These are phyloP conservation scores for Tolypocladium tropicale DNA, from an alignment of 2,329 filamentous ascomycete genomes.

Conservation along the genomic window DNA sequence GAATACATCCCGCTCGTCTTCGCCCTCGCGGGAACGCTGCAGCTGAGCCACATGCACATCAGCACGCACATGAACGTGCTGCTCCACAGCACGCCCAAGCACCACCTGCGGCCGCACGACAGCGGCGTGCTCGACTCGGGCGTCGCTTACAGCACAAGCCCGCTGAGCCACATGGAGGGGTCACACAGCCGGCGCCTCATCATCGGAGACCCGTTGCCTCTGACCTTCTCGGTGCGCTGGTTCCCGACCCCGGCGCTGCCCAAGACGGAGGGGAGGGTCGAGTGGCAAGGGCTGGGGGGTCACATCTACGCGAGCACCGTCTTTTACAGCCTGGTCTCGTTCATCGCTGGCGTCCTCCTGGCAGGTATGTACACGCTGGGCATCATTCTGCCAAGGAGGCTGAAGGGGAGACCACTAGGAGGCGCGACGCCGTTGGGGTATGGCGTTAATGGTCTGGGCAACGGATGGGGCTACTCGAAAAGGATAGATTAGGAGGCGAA, in stretches of 20 bases:
- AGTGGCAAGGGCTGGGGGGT: constrained; percentile 55
- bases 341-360: constrained; percentile 42
- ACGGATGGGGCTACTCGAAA: constrained; percentile 51
- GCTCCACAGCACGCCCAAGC: constrained; percentile 58
- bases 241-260: constrained; percentile 67
- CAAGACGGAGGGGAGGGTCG: constrained; percentile 52
- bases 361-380: constrained; percentile 52
- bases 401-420: constrained; percentile 40
- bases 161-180: constrained; percentile 49
- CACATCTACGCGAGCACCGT: constrained; percentile 54
- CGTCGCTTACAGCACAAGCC: constrained; percentile 75
- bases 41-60: constrained; percentile 82
- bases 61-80: constrained; percentile 84
- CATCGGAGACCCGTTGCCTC: constrained; percentile 74
- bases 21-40: constrained; percentile 78
- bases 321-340: constrained; percentile 51
- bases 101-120: constrained; percentile 51
- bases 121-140: constrained; percentile 79
- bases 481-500: constrained; percentile 16
- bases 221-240: constrained; percentile 78
- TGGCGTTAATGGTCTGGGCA: constrained; percentile 40
- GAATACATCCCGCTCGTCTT: constrained; percentile 80
- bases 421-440: constrained; percentile 49
- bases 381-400: constrained; percentile 42
- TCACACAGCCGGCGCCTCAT: constrained; percentile 55